These are phyloP conservation scores for Boletus sp. DNA, from an alignment of 768 basidiomycete genomes.

Conservation along the genomic window DNA sequence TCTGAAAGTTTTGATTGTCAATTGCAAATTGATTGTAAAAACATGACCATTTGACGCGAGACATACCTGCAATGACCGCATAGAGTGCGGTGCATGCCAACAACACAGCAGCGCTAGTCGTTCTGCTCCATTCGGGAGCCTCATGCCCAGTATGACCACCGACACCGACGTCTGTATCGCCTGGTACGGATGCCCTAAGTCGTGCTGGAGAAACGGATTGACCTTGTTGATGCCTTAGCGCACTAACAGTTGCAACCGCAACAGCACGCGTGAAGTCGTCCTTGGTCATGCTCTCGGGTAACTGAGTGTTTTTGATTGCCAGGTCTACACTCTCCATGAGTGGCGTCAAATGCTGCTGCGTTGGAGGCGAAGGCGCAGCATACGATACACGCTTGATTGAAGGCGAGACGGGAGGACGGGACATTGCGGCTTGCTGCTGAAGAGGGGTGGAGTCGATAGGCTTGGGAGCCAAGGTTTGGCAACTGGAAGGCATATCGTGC, in stretches of 20 bases:
- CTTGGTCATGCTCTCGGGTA: conserved; percentile 66
- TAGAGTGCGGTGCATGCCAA: conserved; percentile 89
- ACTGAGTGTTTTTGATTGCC: conserved; percentile 57
- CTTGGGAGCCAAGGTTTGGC: conserved; percentile 38
- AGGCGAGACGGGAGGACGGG: conserved; percentile 40
- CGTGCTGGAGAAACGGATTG: conserved; percentile 47
- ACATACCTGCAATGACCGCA: conserved; percentile 90
- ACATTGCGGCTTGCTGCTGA: conserved; percentile 16
- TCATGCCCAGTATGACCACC: conserved; percentile 83
- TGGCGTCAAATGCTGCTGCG: conserved; percentile 47
- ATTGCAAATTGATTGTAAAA: neutral
- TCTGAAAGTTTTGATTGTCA: conserved; percentile 45
- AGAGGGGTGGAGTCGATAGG: conserved; percentile 16
- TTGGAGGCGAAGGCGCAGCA: conserved; percentile 41
- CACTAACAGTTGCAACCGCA: conserved; percentile 90
- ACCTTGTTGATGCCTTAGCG: conserved; percentile 77
- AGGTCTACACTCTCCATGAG: conserved; percentile 76
- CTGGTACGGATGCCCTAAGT: conserved; percentile 38
- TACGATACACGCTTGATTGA: conserved; percentile 54
- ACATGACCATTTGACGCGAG: neutral
- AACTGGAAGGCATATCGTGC: conserved; percentile 33
- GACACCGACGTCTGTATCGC: conserved; percentile 41
- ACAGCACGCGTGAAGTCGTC: conserved; percentile 94
- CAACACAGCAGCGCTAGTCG: conserved; percentile 84
- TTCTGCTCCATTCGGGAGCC: conserved; percentile 93